These are phyloP conservation scores for Hypoxylon rubiginosum DNA, from an alignment of 2,329 filamentous ascomycete species.

Conservation along the genomic window DNA sequence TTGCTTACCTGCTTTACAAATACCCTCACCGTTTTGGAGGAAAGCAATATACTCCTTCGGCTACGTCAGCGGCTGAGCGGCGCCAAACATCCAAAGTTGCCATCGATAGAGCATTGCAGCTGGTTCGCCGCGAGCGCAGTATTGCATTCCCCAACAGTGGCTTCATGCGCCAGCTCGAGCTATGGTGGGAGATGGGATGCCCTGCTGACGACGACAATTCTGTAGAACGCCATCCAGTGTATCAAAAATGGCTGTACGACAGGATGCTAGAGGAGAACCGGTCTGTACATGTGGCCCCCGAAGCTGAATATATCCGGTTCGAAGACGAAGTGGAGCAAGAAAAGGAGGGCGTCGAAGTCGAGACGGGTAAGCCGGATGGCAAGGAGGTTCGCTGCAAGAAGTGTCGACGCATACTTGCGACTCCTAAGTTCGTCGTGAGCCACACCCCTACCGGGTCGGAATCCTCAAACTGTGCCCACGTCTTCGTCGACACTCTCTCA, in stretches of 20 bases:
- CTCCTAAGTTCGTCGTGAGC: constrained; percentile 72
- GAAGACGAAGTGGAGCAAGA: constrained; percentile 76
- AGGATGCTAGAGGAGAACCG: constrained; percentile 69
- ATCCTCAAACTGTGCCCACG: constrained; percentile 76
- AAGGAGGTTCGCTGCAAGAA: constrained; percentile 87
- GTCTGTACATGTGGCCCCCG: constrained; percentile 83
- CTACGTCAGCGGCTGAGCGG: constrained; percentile 54
- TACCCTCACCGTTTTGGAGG: constrained; percentile 67
- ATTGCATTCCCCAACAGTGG: constrained; percentile 91
- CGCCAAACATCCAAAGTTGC: constrained; percentile 62
- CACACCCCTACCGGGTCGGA: constrained; percentile 63
- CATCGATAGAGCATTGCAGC: constrained; percentile 72
- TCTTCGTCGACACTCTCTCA: constrained; percentile 90
- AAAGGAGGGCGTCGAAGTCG: constrained; percentile 45
- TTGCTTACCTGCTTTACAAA: constrained; percentile 86
- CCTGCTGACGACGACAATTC: constrained; percentile 69
- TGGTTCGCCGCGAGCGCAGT: constrained; percentile 77
- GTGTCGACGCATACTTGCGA: constrained; percentile 78
- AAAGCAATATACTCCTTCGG: constrained; percentile 60
- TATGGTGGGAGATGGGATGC: constrained; percentile 91
- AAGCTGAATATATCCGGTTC: constrained; percentile 81
- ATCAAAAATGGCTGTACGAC: constrained; percentile 78
- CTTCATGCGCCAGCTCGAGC: constrained; percentile 88
- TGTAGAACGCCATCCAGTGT: constrained; percentile 76
- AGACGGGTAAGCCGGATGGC: constrained; percentile 43